phyloP scores from a whole-genome alignment of 2,329 filamentous ascomycete genomes.

The Fusarium robinianum region DNA sequence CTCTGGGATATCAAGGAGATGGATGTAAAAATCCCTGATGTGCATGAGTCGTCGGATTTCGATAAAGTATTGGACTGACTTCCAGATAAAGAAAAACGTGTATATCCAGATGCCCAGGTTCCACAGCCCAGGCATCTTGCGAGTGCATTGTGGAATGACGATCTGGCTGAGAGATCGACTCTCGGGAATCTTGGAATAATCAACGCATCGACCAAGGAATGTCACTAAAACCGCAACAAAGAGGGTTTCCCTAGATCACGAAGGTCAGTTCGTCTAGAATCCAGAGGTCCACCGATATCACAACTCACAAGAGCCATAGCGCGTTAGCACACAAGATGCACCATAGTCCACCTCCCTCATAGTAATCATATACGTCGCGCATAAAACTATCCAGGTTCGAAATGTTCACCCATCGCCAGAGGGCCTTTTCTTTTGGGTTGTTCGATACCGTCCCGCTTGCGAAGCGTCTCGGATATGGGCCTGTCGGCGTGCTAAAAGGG shows the following conservation, averaged over 20 bases:
- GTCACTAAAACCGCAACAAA: slow-evolving; percentile 84
- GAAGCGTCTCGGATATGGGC: slow-evolving; percentile 37
- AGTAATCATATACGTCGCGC: slow-evolving; percentile 84
- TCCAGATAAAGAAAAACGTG: slow-evolving; percentile 83
- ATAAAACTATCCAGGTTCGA: slow-evolving; percentile 88
- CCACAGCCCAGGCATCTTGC: slow-evolving; percentile 73
- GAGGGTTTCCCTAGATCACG: slow-evolving; percentile 66
- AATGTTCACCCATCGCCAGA: slow-evolving; percentile 94
- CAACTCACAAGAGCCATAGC: slow-evolving; percentile 71
- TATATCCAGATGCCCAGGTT: slow-evolving; percentile 83
- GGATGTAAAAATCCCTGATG: slow-evolving; percentile 83
- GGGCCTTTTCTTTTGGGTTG: slow-evolving; percentile 68
- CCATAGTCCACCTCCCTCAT: slow-evolving; percentile 79
- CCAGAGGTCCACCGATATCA: not conserved
- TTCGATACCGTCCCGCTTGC: slow-evolving; percentile 38
- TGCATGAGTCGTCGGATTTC: slow-evolving; percentile 74
- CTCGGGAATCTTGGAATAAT: slow-evolving; percentile 75
- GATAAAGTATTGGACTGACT: slow-evolving; percentile 72
- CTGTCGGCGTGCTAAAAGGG: slow-evolving; percentile 15
- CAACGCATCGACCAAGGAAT: slow-evolving; percentile 82
- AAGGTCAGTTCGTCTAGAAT: slow-evolving; percentile 6
- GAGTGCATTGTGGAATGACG: slow-evolving; percentile 74
- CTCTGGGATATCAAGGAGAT: slow-evolving; percentile 79
- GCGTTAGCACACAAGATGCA: slow-evolving; percentile 76
- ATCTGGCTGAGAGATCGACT: slow-evolving; percentile 61